Conservation (phyloP, 129 eudicot species). For the Tagetes erecta region DNA sequence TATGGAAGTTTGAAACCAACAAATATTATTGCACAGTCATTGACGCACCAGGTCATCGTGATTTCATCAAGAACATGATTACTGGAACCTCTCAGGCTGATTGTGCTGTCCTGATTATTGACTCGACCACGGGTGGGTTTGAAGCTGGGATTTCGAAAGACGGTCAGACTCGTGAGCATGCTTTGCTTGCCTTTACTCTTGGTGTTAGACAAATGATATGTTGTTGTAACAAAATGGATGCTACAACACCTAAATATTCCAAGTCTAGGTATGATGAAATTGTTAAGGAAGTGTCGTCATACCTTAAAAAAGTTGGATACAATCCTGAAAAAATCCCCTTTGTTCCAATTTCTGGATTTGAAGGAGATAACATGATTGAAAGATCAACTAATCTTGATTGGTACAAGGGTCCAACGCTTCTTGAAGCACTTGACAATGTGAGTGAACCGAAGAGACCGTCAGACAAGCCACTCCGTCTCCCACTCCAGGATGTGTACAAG, state of each 20-base stretch:
- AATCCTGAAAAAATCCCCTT: not conserved
- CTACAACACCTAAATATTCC: slow-evolving; percentile 45
- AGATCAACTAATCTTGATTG: slow-evolving; percentile 37
- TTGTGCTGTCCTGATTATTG: slow-evolving; percentile 42
- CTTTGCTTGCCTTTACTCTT: slow-evolving; percentile 44
- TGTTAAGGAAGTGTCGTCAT: slow-evolving; percentile 41
- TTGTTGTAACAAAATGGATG: slow-evolving; percentile 50
- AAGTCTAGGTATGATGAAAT: slow-evolving; percentile 47
- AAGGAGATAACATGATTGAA: too few relatives aligned
- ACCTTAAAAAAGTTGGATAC: slow-evolving; percentile 44
- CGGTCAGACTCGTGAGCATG: slow-evolving; percentile 48
- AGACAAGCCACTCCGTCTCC: slow-evolving; percentile 50
- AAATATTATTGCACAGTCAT: slow-evolving; percentile 63
- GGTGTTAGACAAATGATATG: slow-evolving; percentile 51
- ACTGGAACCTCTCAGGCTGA: not conserved
- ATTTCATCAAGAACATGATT: too few relatives aligned
- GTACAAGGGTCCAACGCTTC: slow-evolving; percentile 50
- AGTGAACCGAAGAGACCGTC: slow-evolving; percentile 44
- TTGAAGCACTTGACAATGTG: slow-evolving; percentile 42
- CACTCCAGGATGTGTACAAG: slow-evolving; percentile 47
- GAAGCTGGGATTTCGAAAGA: slow-evolving; percentile 49
- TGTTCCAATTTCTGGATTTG: too few relatives aligned
- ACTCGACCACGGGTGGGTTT: slow-evolving; percentile 47
- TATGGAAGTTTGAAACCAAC: slow-evolving; percentile 56
- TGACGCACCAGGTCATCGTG: slow-evolving; percentile 39